Conservation (phyloP, 2,329 filamentous ascomycete genomes). For the Stemphylium lycopersici region DNA sequence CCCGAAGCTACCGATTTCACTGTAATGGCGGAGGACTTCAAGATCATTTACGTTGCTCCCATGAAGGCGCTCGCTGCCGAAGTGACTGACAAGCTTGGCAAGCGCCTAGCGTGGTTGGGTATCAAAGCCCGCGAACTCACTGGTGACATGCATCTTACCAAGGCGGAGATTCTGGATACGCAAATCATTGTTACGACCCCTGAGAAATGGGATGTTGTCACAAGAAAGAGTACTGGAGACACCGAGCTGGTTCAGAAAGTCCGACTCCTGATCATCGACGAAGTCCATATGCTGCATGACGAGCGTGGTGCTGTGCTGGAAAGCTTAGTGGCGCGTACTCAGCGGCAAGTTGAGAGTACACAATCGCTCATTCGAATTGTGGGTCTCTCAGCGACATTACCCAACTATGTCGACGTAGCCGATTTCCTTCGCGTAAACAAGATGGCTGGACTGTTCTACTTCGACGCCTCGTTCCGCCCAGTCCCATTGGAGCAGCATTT, state of each 20-base stretch:
- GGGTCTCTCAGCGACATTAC: conserved; percentile 91
- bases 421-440: conserved; percentile 97
- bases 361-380: conserved; percentile 97
- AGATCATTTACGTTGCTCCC: conserved; percentile 97
- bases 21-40: conserved; percentile 87
- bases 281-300: conserved; percentile 99
- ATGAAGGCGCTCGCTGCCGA: conserved; percentile 99
- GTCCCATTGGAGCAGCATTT: conserved; percentile 98
- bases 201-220: conserved; percentile 99
- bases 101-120: conserved; percentile 90
- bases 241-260: conserved; percentile 98
- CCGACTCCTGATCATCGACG: conserved; percentile 92
- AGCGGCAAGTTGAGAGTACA: conserved; percentile 96
- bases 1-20: conserved; percentile 76
- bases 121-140: conserved; percentile 92
- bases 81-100: conserved; percentile 92
- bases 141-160: conserved; percentile 98
- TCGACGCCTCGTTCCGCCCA: conserved; percentile 92
- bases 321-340: conserved; percentile 90
- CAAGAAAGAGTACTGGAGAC: conserved; percentile 93
- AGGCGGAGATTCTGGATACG: conserved; percentile 91
- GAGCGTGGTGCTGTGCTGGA: conserved; percentile 95
- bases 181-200: conserved; percentile 99
- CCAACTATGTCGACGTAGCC: conserved; percentile 95
- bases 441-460: conserved; percentile 92